A percentile compares a stretch with the other conserved stretches of the same genome.
These are phyloP conservation scores for Persicaria tinctoria DNA, from an alignment of 148 eudicot species.

Conservation along the genomic window DNA sequence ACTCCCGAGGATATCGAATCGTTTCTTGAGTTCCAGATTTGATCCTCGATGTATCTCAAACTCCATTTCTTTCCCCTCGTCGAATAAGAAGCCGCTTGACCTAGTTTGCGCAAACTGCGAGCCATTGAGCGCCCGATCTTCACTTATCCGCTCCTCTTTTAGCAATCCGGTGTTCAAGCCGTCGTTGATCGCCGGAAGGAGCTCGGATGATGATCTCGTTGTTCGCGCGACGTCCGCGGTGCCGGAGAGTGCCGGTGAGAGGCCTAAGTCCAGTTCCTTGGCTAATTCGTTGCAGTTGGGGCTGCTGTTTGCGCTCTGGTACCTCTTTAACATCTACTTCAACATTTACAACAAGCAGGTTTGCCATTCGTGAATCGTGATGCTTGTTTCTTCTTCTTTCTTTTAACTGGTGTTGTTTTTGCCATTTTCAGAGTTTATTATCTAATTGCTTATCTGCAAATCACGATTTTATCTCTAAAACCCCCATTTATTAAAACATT, in stretches of 20 bases:
- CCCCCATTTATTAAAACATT: neutral
- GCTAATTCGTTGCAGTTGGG: slow-evolving; percentile 53
- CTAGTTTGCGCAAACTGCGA: slow-evolving; percentile 1
- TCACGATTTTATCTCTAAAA: neutral
- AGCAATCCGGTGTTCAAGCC: slow-evolving; percentile 21
- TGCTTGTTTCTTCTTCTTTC: neutral
- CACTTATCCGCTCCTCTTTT: slow-evolving; percentile 13
- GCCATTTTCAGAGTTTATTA: neutral
- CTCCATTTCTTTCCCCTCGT: neutral
- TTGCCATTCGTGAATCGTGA: neutral
- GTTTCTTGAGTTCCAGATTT: neutral
- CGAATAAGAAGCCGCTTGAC: slow-evolving; percentile 6
- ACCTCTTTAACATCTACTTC: slow-evolving; percentile 74
- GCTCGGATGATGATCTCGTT: slow-evolving; percentile 23
- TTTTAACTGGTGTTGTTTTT: neutral
- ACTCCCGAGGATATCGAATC: neutral
- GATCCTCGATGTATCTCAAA: slow-evolving; percentile 2
- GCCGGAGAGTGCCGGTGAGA: slow-evolving; percentile 45
- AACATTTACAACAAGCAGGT: slow-evolving; percentile 93
- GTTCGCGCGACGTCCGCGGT: slow-evolving; percentile 46
- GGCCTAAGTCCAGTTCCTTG: slow-evolving; percentile 25
- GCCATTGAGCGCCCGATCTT: slow-evolving; percentile 2
- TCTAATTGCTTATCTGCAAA: neutral
- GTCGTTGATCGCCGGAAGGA: slow-evolving; percentile 22
- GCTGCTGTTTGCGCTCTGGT: slow-evolving; percentile 62